Evolutionary conservation across 2,329 filamentous ascomycete species (phyloP).

Genomic region (Hawksworthiomyces lignivorus): DNA sequence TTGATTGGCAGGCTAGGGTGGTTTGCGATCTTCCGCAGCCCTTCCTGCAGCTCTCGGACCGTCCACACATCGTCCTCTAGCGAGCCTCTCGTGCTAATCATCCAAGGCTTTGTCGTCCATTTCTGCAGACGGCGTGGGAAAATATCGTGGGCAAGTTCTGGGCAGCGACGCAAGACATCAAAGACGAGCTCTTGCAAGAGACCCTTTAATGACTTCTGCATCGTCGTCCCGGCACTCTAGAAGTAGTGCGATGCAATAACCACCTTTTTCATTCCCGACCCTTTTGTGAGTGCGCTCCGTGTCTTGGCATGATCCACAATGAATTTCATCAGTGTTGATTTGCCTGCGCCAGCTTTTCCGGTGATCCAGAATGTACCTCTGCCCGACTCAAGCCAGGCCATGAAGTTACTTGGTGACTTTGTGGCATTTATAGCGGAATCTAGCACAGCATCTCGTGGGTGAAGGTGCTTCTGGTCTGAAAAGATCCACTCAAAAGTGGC

Average conservation of each 20-base stretch:
- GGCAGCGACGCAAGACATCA: constrained; percentile 3
- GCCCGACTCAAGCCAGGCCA: constrained; percentile 2
- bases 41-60: too few relatives aligned
- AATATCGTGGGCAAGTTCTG: neutral
- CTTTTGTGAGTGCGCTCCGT: neutral
- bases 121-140: neutral
- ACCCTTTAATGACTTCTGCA: constrained; percentile 5
- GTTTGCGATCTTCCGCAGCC: too few relatives aligned
- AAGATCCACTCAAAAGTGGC: constrained; percentile 6
- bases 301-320: constrained; percentile 1
- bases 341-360: constrained; percentile 7
- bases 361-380: constrained; percentile 7
- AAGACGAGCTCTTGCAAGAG: constrained; percentile 6
- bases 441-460: neutral
- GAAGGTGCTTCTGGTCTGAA: neutral
- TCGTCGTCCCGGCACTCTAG: constrained; percentile 3
- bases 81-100: neutral
- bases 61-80: neutral
- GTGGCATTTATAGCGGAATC: neutral
- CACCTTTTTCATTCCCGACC: neutral
- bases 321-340: constrained; percentile 12
- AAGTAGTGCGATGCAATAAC: constrained; percentile 4
- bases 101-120: neutral
- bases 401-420: neutral
- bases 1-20: neutral